Base-by-base conservation (phyloP, 2,329 filamentous ascomycete genomes). In the Chaetomium olivaceum region DNA sequence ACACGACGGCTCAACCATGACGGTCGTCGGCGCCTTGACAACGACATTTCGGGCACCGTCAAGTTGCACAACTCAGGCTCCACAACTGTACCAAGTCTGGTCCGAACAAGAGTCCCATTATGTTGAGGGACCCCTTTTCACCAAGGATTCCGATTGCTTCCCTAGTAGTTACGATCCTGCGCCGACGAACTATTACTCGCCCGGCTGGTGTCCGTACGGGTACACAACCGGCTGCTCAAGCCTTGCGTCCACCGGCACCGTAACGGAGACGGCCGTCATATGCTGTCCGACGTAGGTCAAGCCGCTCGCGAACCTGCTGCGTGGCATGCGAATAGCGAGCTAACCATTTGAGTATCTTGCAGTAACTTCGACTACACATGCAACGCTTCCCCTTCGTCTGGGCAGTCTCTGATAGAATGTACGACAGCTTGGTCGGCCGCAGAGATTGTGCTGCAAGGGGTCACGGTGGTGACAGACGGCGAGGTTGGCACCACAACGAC, bases 191-290 rank as follows among this genome's bases (percentile, higher is more conserved):
- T 74, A 74, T 65, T 74, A 73, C 65, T 74, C 72, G 21, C 73
- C 73, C 9, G 73, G 69, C 3, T 63, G 69, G 48, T 74, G 73
- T 43, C 73, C 73, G 3, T 54, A 62, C 36, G 73, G 73, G 9
- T 74, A 74, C 65, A 74, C 73, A 6, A 58, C 70, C 19, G 73
- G 72, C 33, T 74, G 73, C 55, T 71, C 72, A 25, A 73, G 66
- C 29, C 50, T 69, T 29, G 61, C 68, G 16, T 56, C 67, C 0
- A 25, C 64, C 46, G 67, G 63, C 27, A 66, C 66, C 8, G 62
- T 65, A 55, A 70, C 71, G 14, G 72, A 74, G 65, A 74, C 73
- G n/a, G 73, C 71, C 2, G 63, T 71, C 9, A 61, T 72, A 3
- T 74, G 73, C 58, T 74, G 73, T 48, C 73, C 73, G 3, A 71